Base-by-base conservation (phyloP, 2,329 filamentous ascomycete genomes). In the Chaetomium globosum region DNA sequence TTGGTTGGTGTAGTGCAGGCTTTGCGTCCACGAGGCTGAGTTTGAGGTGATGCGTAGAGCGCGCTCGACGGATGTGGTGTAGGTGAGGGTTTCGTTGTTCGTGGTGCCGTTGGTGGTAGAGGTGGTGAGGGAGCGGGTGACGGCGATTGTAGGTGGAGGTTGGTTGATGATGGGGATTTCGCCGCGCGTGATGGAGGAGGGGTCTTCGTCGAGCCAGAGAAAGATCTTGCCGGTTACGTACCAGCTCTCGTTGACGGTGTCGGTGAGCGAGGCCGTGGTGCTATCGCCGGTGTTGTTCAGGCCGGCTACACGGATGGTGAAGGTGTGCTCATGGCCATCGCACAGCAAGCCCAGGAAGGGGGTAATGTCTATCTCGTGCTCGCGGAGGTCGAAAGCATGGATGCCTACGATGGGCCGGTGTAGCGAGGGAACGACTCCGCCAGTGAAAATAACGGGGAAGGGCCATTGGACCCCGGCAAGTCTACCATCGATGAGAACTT, bases 321-420 rank as follows among this genome's bases (percentile, higher is more conserved):
- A 91, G 0, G 78, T 86, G 74, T 94, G 90, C 7, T 80, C 70
- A 2, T 79, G 70, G 0, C 87, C 88, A 71, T 93, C 87, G 68
- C 85, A 88, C 0, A 95, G 80, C 1, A 89, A 65, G 0, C 89
- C 86, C 3, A 95, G 79, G 80, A 89, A 95, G 0, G 91, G 87
- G 1, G 90, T 89, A 56, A 96, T 87, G 72, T 96, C 92, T 67
- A 96, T 91, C 74, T 95, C 89, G 68, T 91, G 87, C 74, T 95
- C 91, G 53, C 85, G 81, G 28, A 96, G 80, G 73, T 95, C 91
- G 74, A 92, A 95, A 0, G 90, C 87, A 72, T 95, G 88, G 23
- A 90, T 86, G 0, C 91, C 91, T 2, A 91, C 91, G 61, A 95
- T 83, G 0, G 92, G 92, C 7, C 90, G 82, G 84, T 93, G 92